Conservation (phyloP, 495 filamentous ascomycete species). For the Cudoniella acicularis region DNA sequence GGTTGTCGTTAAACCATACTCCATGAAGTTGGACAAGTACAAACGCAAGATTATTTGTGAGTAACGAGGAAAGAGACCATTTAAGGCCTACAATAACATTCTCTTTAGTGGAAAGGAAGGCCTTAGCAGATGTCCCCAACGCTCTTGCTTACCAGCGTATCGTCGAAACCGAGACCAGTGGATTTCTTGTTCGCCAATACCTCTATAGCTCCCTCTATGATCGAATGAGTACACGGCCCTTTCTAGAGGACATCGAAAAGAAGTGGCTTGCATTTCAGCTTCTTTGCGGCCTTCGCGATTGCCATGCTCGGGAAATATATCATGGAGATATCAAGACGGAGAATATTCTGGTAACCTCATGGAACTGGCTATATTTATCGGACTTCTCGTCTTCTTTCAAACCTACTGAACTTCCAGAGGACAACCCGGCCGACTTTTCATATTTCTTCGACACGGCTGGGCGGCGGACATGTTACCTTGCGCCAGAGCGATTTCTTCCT, state of each 20-base stretch:
- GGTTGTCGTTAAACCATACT: conserved; percentile 85
- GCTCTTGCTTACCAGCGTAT: conserved; percentile 86
- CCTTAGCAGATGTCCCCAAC: conserved; percentile 81
- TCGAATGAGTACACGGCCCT: conserved; percentile 92
- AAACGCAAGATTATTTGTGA: conserved; percentile 69
- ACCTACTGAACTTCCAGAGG: conserved; percentile 88
- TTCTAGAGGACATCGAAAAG: conserved; percentile 96
- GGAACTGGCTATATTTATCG: conserved; percentile 98
- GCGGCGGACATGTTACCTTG: conserved; percentile 90
- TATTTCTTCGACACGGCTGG: conserved; percentile 97
- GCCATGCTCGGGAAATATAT: conserved; percentile 83
- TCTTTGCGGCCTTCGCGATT: conserved; percentile 87
- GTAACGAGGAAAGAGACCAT: conserved; percentile 28
- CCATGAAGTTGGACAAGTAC: conserved; percentile 73
- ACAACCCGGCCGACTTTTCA: conserved; percentile 95
- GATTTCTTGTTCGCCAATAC: conserved; percentile 94
- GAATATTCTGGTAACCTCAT: conserved; percentile 93
- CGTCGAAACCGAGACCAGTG: conserved; percentile 83
- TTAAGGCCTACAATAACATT: neutral
- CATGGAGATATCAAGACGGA: conserved; percentile 99
- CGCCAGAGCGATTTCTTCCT: conserved; percentile 84
- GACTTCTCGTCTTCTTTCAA: conserved; percentile 97
- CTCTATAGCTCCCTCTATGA: conserved; percentile 97
- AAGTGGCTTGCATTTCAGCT: conserved; percentile 98
- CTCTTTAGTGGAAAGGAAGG: conserved; percentile 69